Evolutionary conservation across 495 filamentous ascomycete genomes (phyloP).

Genomic region (Hypoxylon lienhwacheense): DNA sequence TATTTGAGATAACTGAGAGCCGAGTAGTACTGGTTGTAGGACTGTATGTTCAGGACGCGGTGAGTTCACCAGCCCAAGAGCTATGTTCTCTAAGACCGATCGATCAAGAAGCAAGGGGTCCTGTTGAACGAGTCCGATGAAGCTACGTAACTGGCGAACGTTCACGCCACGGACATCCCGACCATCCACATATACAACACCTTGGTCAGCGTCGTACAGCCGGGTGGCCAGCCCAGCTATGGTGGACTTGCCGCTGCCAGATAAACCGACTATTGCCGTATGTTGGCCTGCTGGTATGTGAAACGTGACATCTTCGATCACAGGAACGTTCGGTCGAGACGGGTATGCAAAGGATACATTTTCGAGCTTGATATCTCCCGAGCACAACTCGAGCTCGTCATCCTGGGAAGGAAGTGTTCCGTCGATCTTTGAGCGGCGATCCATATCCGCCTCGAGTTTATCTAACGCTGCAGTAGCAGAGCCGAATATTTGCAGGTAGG

Average conservation of each 20-base stretch:
- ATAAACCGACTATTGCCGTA: constrained; percentile 69
- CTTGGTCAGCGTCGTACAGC: constrained; percentile 54
- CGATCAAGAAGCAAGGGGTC: constrained; percentile 65
- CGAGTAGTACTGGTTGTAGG: constrained; percentile 33
- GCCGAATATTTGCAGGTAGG: constrained; percentile 62
- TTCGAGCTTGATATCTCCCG: constrained; percentile 52
- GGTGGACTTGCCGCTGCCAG: constrained; percentile 74
- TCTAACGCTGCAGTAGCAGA: constrained; percentile 55
- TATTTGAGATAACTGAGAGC: constrained; percentile 25
- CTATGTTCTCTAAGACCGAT: constrained; percentile 71
- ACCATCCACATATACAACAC: constrained; percentile 54
- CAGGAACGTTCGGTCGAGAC: constrained; percentile 58
- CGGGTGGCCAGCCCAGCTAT: constrained; percentile 59
- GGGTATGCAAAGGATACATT: constrained; percentile 64
- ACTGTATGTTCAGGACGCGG: constrained; percentile 47
- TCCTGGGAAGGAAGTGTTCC: constrained; percentile 42
- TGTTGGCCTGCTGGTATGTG: constrained; percentile 57
- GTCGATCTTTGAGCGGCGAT: constrained; percentile 55
- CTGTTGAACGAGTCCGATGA: constrained; percentile 67
- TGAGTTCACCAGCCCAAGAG: constrained; percentile 64
- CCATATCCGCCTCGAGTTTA: constrained; percentile 52
- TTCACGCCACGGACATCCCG: constrained; percentile 59
- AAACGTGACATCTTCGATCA: constrained; percentile 54
- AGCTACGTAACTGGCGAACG: constrained; percentile 56
- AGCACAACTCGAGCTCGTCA: constrained; percentile 42